A percentile compares a stretch with the other conserved stretches of the same genome.
Evolutionary conservation across 805 yeast genomes (phyloP).

Genomic region (Candida ortonii): DNA sequence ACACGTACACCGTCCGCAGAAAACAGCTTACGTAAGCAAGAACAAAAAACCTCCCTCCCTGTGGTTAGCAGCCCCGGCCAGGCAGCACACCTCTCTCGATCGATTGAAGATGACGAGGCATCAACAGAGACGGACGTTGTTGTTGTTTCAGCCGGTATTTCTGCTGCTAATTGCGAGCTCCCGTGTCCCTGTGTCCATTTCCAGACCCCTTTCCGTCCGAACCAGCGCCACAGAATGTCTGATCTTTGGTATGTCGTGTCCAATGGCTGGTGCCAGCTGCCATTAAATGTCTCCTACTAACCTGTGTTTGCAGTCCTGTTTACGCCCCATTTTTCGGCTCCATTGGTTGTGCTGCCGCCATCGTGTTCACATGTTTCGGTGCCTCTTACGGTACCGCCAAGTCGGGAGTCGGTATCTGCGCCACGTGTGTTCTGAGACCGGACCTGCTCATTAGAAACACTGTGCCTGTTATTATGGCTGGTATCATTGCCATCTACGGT

Average conservation of each 20-base stretch:
- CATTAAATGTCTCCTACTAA: neutral
- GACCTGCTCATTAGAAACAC: constrained; percentile 89
- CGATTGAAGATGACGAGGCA: no score
- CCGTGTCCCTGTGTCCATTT: no score
- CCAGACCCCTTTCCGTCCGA: no score
- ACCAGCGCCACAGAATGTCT: constrained; percentile 13
- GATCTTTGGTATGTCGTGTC: constrained; percentile 22
- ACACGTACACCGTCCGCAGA: no score
- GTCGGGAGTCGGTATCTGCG: constrained; percentile 99
- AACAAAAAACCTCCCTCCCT: no score
- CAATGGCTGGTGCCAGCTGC: no score
- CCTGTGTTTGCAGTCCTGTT: constrained; percentile 51
- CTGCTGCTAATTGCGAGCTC: no score
- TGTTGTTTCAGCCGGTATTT: no score
- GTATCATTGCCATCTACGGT: constrained; percentile 98
- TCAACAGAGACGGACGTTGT: no score
- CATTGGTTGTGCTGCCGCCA: constrained; percentile 99
- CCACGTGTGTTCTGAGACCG: constrained; percentile 96
- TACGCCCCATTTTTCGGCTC: constrained; percentile 98
- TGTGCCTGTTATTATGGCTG: constrained; percentile 98
- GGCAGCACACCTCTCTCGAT: no score
- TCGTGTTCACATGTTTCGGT: constrained; percentile 97
- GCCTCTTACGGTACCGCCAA: constrained; percentile 99
- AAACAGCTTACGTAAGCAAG: no score
- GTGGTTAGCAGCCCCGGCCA: no score